Evolutionary conservation across 768 basidiomycete species (phyloP), one percentile per base, ranked within the genome.

Genomic region (Agaricus sinodeliciosus): DNA sequence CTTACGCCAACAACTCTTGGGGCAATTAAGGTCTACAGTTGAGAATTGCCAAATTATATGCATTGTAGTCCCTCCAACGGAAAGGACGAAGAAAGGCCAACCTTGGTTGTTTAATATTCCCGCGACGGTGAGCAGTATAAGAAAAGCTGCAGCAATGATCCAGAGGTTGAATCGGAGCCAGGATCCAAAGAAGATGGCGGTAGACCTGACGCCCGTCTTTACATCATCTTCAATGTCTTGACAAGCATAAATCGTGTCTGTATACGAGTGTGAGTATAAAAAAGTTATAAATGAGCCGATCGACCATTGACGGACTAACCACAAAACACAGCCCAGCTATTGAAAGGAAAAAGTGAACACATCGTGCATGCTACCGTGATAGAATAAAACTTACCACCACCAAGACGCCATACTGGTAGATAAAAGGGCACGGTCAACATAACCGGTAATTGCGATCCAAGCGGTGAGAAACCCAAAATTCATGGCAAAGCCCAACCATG

Each of bases 191-290:
- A 87, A 73, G 41, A 90, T 76, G 0, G 89, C 87, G 19, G 85
- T 89, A 4, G 86, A 90, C 55, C 81, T 80, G 37, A 90, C 80
- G 15, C 84, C 85, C 51, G 79, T 81, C 46, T 79, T 75, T 34
- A 82, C 65, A 65, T 90, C 88, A 67, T 90, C 89, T 51, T 74
- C 66, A 51, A 84, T 82, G 65, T 91, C 89, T 71, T 89, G 80
- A 63, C 85, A 88, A n/a, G 85, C 87, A 62, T 91, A 90, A 55
- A 86, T 82, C 7, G 84, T 84, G 64, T 87, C 76, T 65, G 40
- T 28, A 13, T 54, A 28, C n/a, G 16, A 9, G 2, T 31, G 31
- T 31, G 6, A 8, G n/a, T n/a, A 19, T 22, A 22, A 22, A 22
- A 22, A 22, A 22, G 22, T 1, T 22, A 45, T 36, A 6, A 37